Evolutionary conservation across 2,329 filamentous ascomycete species (phyloP).

Genomic region (Alternaria panax): DNA sequence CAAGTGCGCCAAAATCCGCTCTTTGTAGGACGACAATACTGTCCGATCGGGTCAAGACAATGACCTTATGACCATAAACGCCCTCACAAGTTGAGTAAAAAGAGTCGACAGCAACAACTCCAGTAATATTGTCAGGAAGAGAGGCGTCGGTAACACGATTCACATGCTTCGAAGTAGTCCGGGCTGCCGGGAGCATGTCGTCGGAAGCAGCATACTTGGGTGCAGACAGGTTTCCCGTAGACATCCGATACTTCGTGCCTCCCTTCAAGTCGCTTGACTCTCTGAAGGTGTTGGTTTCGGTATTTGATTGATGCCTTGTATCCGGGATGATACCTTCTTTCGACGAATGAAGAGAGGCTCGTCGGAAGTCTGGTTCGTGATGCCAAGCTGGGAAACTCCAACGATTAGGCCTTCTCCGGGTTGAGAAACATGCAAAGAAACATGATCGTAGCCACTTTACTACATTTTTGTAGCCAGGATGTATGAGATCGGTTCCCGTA

Average conservation of each 20-base stretch:
- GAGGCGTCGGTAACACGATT: background rate
- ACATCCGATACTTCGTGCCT: background rate
- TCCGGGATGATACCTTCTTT: background rate
- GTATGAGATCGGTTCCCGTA: background rate
- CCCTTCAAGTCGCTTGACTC: background rate
- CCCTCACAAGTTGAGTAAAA: background rate
- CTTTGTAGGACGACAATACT: background rate
- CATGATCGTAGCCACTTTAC: background rate
- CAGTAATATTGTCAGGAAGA: background rate
- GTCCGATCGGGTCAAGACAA: background rate
- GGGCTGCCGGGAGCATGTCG: background rate
- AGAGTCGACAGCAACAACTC: background rate
- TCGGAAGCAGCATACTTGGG: background rate
- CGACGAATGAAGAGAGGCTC: background rate
- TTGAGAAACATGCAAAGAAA: background rate
- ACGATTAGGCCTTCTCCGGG: background rate
- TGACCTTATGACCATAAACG: background rate
- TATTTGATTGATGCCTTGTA: background rate
- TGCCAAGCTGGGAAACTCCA: background rate
- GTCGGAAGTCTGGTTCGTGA: background rate
- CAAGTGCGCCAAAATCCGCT: slow-evolving; percentile 2
- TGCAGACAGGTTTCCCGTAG: background rate
- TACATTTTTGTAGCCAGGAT: background rate
- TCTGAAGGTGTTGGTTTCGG: background rate
- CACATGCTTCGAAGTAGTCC: background rate